Conservation (phyloP, 2,329 filamentous ascomycete species). For the Fusarium irregulare region DNA sequence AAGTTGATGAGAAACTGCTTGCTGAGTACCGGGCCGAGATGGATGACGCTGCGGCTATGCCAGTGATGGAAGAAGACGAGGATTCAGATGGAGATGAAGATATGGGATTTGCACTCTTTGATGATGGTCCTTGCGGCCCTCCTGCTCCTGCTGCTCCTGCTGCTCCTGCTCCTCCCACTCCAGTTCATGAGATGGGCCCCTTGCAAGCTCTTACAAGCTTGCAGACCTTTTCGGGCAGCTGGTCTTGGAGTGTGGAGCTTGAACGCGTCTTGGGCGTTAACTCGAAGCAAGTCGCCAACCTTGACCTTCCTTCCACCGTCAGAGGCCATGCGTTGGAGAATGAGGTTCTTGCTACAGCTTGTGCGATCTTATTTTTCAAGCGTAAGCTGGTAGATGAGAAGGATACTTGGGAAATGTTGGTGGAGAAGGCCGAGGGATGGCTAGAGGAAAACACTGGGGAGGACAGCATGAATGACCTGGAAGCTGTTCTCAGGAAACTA, state of each 20-base stretch:
- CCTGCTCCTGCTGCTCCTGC: not conserved
- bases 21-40: slow-evolving; percentile 9
- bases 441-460: slow-evolving; percentile 46
- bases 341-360: slow-evolving; percentile 46
- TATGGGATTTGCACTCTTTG: not conserved
- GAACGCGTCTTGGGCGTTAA: slow-evolving; percentile 43
- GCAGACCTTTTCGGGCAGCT: slow-evolving; percentile 57
- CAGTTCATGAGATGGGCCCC: not conserved
- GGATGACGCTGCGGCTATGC: not conserved
- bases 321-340: slow-evolving; percentile 1
- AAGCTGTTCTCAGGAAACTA: slow-evolving; percentile 28
- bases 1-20: not conserved
- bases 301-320: slow-evolving; percentile 13
- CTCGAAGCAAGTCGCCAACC: not conserved
- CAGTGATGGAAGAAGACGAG: not conserved
- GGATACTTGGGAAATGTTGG: slow-evolving; percentile 73
- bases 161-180: not conserved
- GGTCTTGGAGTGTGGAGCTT: slow-evolving; percentile 48
- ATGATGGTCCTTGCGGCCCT: not conserved
- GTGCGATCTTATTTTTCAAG: slow-evolving; percentile 56
- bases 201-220: slow-evolving; percentile 59
- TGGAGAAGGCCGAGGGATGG: slow-evolving; percentile 68
- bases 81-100: slow-evolving; percentile 3
- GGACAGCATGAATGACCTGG: slow-evolving; percentile 23
- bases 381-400: slow-evolving; percentile 55